Base-by-base conservation (phyloP, 1,139 yeast genomes). In the Dujonia santamariae region DNA sequence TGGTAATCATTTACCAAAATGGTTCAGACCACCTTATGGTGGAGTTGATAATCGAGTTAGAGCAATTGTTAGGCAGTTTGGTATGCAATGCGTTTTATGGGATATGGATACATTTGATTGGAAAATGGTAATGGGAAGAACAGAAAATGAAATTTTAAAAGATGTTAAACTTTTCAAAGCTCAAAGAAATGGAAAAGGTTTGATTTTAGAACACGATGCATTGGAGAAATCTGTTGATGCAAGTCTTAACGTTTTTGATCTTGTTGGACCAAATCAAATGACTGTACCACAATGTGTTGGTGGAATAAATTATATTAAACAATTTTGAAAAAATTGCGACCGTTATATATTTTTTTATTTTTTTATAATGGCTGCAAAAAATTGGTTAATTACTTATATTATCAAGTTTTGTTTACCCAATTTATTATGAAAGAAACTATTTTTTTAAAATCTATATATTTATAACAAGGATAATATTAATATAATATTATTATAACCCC, bases 21-120 rank as follows among this genome's bases (percentile, higher is more conserved):
- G 92, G 84, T 90, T 85, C 56, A 71, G 98, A 42, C 98, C 98
- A 0, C 98, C 98, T 0, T 90, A 86, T 56, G 97, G 97, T 1
- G 97, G 96, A 0, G 70, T 85, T 30, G 98, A 90, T 59, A 82
- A 87, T 54, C 66, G 97, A 35, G 83, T 90, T 1, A 64, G 97
- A 37, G 66, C 82, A 2, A 85, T 90, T 36, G 72, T 87, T 12
- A 66, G 94, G 35, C 86, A 84, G 56, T 85, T 90, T 58, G 96
- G 96, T 0, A 73, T 90, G 71, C 90, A 82, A 50, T 78, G 85
- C 11, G 97, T 85, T 17, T 61, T 92, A 30, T 90, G 97, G 98
- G 94, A 88, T 53, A 78, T 76, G 48, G 97, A 90, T 56, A 79
- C 96, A 0, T 81, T 82, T 59, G 97, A 92, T 57, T 90, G 97